Evolutionary conservation across 1,284 basidiomycete genomes (phyloP).

Genomic region (Trichosporon ovoides): DNA sequence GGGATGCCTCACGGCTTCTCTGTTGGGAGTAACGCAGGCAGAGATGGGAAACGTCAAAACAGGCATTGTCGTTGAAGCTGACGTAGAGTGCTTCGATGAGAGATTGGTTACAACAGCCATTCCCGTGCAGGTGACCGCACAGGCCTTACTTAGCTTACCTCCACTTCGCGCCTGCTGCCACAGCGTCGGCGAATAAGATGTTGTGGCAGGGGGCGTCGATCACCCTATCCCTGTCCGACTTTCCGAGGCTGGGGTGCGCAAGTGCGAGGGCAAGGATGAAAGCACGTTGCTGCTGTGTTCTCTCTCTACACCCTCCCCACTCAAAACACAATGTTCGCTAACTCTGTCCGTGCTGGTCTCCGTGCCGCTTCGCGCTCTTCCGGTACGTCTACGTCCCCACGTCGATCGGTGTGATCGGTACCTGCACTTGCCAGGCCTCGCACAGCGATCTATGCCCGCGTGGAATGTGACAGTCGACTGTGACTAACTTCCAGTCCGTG

Average conservation of each 20-base stretch:
- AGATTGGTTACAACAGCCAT: too few species aligned
- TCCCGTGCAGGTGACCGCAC: too few species aligned
- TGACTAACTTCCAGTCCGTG: slow-evolving; percentile 30
- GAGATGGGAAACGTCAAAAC: too few species aligned
- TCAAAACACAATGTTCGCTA: slow-evolving; percentile 34
- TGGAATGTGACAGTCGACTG: not conserved
- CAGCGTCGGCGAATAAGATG: not conserved
- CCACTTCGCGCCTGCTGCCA: too few species aligned
- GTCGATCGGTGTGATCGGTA: too few species aligned
- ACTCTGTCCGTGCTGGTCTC: slow-evolving; percentile 41
- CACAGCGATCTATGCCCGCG: too few species aligned
- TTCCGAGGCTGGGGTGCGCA: not conserved
- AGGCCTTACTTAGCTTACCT: too few species aligned
- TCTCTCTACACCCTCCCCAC: slow-evolving; percentile 9
- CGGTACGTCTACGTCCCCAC: slow-evolving; percentile 23
- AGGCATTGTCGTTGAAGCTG: too few species aligned
- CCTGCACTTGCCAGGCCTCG: too few species aligned
- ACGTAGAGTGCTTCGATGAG: too few species aligned
- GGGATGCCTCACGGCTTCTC: too few species aligned
- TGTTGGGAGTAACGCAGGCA: too few species aligned
- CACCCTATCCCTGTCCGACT: not conserved
- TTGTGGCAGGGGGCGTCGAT: not conserved
- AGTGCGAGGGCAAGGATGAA: not conserved
- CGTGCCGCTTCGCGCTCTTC: slow-evolving; percentile 43
- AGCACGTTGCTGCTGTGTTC: not conserved